Evolutionary conservation across 192 early-diverging fungal genomes (phyloP), one percentile per base, ranked within the genome.

Genomic region (Lobosporangium transversale): DNA sequence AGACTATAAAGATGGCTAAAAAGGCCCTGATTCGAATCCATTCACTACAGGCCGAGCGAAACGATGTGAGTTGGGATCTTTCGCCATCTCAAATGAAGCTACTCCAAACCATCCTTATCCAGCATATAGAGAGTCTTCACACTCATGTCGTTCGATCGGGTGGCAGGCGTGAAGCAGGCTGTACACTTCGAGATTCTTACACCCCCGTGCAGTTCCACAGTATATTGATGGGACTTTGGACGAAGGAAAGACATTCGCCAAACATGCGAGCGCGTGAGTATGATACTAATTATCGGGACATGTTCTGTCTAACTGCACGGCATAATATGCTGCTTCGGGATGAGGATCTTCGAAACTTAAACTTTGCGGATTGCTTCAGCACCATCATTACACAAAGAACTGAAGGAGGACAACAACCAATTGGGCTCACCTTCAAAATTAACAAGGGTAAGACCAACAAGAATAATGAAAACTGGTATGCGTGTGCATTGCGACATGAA

Each of bases 311-410:
- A 12, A 21, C 49, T 11, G 32, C 27, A 17, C 61, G 61, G 1
- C 61, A 62, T 17, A 50, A 62, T 9, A 62, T 62, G 49, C 20
- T 62, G 26, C 49, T 62, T 26, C 61, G 62, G 0, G 50, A 54
- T 20, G 51, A 65, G 40, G 62, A 65, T 14, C 62, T 65, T 27
- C 36, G 62, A 4, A n/a, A 56, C 23, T 20, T 66, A 9, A 66
- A 56, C 30, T 47, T 49, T 43, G 55, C 63, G 2, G 53, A 66
- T 12, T 55, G 53, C 31, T 56, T 66, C 45, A 33, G 30, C 3
- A 45, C 53, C 21, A 32, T 56, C 17, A 52, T 57, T 1, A 50
- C 65, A 6, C 26, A 58, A 12, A 31, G 43, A n/a, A 21, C 47
- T 26, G 1, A 29, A 36, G 65, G 55, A 56, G 17, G 11, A 24